Evolutionary conservation across 2,329 filamentous ascomycete genomes (phyloP).

Genomic region (Eutypa lata): DNA sequence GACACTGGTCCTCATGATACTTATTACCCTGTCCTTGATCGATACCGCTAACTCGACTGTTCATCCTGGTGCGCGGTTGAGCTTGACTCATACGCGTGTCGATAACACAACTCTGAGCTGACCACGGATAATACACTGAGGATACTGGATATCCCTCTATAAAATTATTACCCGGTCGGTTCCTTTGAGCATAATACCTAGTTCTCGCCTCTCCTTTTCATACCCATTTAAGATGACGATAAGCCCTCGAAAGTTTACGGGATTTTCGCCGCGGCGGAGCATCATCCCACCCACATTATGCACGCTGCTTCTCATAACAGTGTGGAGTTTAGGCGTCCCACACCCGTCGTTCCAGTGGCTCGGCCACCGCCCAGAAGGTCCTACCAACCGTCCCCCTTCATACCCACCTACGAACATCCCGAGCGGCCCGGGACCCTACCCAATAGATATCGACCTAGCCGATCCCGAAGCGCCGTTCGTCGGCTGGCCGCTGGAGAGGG

Average conservation of each 20-base stretch:
- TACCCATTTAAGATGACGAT: slow-evolving; percentile 20
- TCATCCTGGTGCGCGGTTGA: no score
- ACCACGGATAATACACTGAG: no score
- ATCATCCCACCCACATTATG: slow-evolving; percentile 24
- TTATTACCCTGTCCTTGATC: no score
- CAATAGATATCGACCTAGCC: slow-evolving; percentile 32
- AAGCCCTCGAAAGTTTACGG: slow-evolving; percentile 21
- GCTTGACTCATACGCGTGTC: no score
- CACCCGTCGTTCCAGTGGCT: slow-evolving; percentile 17
- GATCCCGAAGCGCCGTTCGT: slow-evolving; percentile 39
- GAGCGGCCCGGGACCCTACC: slow-evolving; percentile 2
- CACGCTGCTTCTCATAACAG: slow-evolving; percentile 25
- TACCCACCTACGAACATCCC: slow-evolving; percentile 6
- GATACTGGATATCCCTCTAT: no score
- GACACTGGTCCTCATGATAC: no score
- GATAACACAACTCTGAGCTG: no score
- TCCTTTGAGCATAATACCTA: no score
- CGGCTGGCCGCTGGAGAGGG: slow-evolving; percentile 41
- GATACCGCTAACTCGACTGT: no score
- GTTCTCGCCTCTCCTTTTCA: background rate
- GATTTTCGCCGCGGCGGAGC: slow-evolving; percentile 30
- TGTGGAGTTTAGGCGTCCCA: slow-evolving; percentile 26
- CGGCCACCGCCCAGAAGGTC: slow-evolving; percentile 6
- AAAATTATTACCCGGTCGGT: no score
- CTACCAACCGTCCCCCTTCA: slow-evolving; percentile 4